Percentiles rank a stretch among this genome's conserved stretches.
Evolutionary conservation across 768 basidiomycete species (phyloP).

Genomic region (Kwoniella bestiolae): DNA sequence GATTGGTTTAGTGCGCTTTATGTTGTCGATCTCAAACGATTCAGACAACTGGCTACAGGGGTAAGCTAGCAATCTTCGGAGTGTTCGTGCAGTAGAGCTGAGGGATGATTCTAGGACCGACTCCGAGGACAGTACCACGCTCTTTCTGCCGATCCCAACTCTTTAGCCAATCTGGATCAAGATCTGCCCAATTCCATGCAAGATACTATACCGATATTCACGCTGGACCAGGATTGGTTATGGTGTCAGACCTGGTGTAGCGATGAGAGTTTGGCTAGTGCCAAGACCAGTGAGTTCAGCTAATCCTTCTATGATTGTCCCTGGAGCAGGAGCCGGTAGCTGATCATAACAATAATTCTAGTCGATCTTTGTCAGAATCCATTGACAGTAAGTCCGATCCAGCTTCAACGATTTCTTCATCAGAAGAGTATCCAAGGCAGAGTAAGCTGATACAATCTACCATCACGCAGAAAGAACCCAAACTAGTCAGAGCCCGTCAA

Average conservation of each 20-base stretch:
- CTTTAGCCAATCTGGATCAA: constrained; percentile 93
- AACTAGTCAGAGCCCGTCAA: constrained; percentile 85
- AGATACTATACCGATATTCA: constrained; percentile 85
- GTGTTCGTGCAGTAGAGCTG: constrained; percentile 21
- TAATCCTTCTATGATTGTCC: not conserved
- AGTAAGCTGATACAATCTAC: too few species aligned
- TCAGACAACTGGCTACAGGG: constrained; percentile 67
- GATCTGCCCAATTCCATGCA: constrained; percentile 97
- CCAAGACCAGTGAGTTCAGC: constrained; percentile 58
- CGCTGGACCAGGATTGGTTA: constrained; percentile 89
- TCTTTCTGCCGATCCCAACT: constrained; percentile 91
- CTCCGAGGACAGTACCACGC: constrained; percentile 79
- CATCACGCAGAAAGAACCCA: constrained; percentile 85
- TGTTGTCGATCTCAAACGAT: constrained; percentile 90
- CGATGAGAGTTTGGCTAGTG: constrained; percentile 56
- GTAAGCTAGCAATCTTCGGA: constrained; percentile 10
- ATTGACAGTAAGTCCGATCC: constrained; percentile 70
- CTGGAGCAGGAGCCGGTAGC: too few species aligned
- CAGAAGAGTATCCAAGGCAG: too few species aligned
- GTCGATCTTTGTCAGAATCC: constrained; percentile 98
- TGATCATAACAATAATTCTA: too few species aligned
- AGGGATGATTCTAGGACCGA: constrained; percentile 45
- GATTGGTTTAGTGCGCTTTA: constrained; percentile 75
- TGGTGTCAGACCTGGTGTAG: constrained; percentile 99
- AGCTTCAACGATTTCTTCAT: not conserved